Conservation (phyloP, 2,329 filamentous ascomycete species). For the Chrysoporthe deuterocubensis region DNA sequence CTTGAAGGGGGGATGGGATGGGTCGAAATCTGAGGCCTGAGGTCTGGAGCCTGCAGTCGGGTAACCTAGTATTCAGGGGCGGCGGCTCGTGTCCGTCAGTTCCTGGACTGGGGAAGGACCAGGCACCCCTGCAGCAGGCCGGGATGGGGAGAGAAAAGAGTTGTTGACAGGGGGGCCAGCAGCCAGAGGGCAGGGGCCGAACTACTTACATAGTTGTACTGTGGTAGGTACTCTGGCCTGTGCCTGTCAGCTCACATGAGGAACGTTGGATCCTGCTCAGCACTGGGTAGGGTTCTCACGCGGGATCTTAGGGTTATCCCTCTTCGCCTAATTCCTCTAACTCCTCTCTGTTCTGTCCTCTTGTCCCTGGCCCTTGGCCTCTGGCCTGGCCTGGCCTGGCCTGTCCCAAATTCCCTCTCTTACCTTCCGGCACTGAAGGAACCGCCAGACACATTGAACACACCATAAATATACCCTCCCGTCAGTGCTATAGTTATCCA, state of each 20-base stretch:
- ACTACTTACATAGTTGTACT: no score
- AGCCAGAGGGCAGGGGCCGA: no score
- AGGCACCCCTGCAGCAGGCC: neutral
- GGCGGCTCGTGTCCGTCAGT: conserved; percentile 19
- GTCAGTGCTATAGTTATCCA: neutral
- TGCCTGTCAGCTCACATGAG: conserved; percentile 6
- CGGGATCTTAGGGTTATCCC: neutral
- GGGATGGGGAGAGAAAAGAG: neutral
- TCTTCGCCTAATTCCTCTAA: neutral
- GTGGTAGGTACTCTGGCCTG: neutral
- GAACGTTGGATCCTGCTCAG: neutral
- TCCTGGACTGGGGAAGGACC: neutral
- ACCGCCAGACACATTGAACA: neutral
- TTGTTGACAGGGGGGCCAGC: no score
- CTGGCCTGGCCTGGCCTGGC: neutral
- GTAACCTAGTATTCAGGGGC: conserved; percentile 7
- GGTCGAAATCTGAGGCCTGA: neutral
- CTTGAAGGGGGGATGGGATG: neutral
- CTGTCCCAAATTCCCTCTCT: neutral
- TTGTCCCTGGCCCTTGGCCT: neutral
- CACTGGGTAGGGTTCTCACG: neutral
- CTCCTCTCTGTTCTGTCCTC: neutral
- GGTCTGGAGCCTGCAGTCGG: neutral
- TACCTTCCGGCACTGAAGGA: neutral
- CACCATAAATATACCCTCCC: neutral